These are phyloP conservation scores for Dendrobium huoshanense DNA, from an alignment of 106 monocot species.

Conservation along the genomic window DNA sequence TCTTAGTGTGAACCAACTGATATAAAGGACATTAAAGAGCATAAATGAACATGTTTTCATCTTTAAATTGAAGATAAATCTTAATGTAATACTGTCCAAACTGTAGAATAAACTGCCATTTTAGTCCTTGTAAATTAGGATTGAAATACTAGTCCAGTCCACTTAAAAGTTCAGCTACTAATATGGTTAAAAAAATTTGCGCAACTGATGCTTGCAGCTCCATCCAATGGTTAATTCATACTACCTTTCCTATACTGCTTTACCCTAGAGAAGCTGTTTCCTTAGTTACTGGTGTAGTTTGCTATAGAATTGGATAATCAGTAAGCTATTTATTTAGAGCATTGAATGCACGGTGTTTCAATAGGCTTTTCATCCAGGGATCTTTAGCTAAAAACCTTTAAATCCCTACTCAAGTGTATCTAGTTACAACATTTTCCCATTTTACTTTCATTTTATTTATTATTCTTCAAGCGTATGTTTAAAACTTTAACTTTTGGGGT, in stretches of 20 bases:
- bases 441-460: neutral
- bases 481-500: neutral
- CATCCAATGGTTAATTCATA: neutral
- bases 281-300: too few species aligned
- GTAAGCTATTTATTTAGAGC: too few species aligned
- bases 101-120: neutral
- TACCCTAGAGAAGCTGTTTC: neutral
- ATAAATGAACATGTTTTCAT: neutral
- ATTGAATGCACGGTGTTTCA: neutral
- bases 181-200: neutral
- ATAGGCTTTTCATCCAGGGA: neutral
- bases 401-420: neutral
- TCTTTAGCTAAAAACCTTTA: neutral
- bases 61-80: neutral
- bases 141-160: neutral
- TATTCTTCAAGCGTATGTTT: neutral
- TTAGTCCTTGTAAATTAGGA: too few species aligned
- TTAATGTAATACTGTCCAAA: neutral
- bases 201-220: neutral
- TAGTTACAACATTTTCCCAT: neutral
- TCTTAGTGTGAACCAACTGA: neutral
- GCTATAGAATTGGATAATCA: too few species aligned
- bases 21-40: neutral
- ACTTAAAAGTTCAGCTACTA: neutral
- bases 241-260: neutral